These are phyloP conservation scores for Athelia psychrophila DNA, from an alignment of 1,284 basidiomycete genomes.

Conservation along the genomic window DNA sequence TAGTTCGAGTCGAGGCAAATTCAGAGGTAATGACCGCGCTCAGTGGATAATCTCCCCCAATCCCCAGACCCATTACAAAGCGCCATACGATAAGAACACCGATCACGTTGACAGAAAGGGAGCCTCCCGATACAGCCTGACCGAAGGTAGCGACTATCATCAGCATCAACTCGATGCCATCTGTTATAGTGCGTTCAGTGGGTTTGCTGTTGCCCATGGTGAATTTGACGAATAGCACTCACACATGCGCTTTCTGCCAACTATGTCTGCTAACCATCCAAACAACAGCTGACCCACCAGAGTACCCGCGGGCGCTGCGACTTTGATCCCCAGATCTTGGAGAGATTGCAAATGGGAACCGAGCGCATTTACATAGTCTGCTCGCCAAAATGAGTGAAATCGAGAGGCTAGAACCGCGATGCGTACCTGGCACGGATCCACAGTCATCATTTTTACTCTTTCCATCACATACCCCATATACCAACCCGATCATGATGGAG, in stretches of 20 bases:
- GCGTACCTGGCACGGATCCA: too few species aligned
- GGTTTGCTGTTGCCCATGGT: constrained; percentile 6
- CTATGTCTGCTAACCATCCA: constrained; percentile 67
- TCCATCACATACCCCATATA: constrained; percentile 40
- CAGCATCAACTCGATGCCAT: constrained; percentile 72
- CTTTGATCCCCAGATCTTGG: constrained; percentile 66
- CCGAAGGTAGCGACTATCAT: constrained; percentile 65
- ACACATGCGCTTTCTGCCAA: constrained; percentile 76
- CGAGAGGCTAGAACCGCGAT: neutral
- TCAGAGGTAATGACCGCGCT: constrained; percentile 71
- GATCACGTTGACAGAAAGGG: constrained; percentile 63
- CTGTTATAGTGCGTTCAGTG: constrained; percentile 43
- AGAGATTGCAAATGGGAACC: constrained; percentile 38
- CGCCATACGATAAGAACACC: constrained; percentile 73
- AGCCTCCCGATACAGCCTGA: constrained; percentile 57
- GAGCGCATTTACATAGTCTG: neutral
- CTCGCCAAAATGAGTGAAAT: too few species aligned
- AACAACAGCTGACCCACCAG: constrained; percentile 60
- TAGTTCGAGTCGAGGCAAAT: constrained; percentile 71
- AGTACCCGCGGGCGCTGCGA: constrained; percentile 51
- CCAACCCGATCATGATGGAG: constrained; percentile 53
- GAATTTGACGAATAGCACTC: constrained; percentile 21
- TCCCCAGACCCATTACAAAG: constrained; percentile 65
- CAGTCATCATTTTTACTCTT: too few species aligned
- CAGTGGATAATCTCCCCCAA: constrained; percentile 73